Percentiles rank a stretch among this genome's conserved stretches.
These are phyloP conservation scores for Pichia sp. DNA, from an alignment of 1,139 yeast genomes.

Conservation along the genomic window DNA sequence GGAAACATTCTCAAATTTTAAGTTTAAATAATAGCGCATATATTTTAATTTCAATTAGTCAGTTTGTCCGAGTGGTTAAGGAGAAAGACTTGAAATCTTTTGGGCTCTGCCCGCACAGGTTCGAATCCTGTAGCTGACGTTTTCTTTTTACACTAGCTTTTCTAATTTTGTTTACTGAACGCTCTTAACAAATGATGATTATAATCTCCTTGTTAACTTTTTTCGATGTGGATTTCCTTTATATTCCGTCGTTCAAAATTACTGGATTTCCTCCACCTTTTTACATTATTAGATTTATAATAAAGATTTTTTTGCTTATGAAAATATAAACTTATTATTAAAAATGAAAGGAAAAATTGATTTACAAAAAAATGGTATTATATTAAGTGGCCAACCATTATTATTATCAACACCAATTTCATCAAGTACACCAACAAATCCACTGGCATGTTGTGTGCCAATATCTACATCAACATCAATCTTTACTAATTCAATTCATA, in stretches of 20 bases:
- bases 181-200: too few species aligned
- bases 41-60: conserved; percentile 12
- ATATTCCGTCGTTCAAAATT: too few species aligned
- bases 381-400: conserved; percentile 13
- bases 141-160: conserved; percentile 10
- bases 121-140: conserved; percentile 33
- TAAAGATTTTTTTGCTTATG: background rate
- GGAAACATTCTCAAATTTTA: too few species aligned
- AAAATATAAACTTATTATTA: background rate
- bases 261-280: too few species aligned
- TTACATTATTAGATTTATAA: too few species aligned
- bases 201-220: too few species aligned
- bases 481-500: conserved; percentile 1
- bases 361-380: conserved; percentile 4
- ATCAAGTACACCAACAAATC: background rate
- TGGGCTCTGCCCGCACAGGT: conserved; percentile 35
- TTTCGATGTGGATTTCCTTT: background rate
- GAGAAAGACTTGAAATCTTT: conserved; percentile 34
- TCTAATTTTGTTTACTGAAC: too few species aligned
- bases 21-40: too few species aligned
- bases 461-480: conserved; percentile 15
- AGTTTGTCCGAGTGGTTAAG: conserved; percentile 35
- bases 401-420: conserved; percentile 4
- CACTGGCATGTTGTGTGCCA: conserved; percentile 17
- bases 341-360: conserved; percentile 14